Base-by-base conservation (phyloP, 2,329 filamentous ascomycete species). In the Nectriaceae sp. region DNA sequence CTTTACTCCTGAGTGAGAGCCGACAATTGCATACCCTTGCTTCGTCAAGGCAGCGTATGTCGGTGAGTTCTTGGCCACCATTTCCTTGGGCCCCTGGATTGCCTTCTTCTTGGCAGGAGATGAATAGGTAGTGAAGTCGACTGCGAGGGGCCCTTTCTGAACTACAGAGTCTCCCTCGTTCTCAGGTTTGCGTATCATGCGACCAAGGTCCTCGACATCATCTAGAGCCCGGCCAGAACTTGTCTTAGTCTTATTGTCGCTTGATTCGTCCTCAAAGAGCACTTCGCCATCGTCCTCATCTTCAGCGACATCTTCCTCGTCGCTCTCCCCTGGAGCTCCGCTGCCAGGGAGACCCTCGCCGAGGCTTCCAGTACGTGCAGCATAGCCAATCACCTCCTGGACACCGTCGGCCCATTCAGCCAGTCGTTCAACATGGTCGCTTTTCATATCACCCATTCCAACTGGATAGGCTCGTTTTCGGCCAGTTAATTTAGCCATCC, bases 1-100 rank as follows among this genome's bases (percentile, higher is more conserved):
- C 71, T 97, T 97, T 57, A 97, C 93, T 22, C 93, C 93, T 0
- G 90, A 96, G 72, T 97, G 94, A 1, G 90, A 93, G 44, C 94
- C 94, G 31, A 99, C 88, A 49, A 97, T 97, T 1, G 89, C 87
- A 68, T 97, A 97, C 21, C 93, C 93, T 76, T 99, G 93, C 68
- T 97, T 99, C 1, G 93, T 97, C 37, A 97, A 81, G 16, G 93
- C 83, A 11, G 84, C 79, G 64, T 96, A 91, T 0, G 94, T 97
- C 0, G 94, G 93, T 1, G 93, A 96, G 51, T 85, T 84, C 54
- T 87, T 88, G 8, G 94, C 90, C 1, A 97, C 94, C 94, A 99
- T 99, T 65, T 96, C 89, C 68, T 97, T 97, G 42, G 81, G 72
- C 4, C 74, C 69, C 13, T 74, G 70, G 1, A 71, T 62, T 3